Evolutionary conservation across 2,329 filamentous ascomycete genomes (phyloP), one percentile per base, ranked within the genome.

Genomic region (Talaromyces sp.): DNA sequence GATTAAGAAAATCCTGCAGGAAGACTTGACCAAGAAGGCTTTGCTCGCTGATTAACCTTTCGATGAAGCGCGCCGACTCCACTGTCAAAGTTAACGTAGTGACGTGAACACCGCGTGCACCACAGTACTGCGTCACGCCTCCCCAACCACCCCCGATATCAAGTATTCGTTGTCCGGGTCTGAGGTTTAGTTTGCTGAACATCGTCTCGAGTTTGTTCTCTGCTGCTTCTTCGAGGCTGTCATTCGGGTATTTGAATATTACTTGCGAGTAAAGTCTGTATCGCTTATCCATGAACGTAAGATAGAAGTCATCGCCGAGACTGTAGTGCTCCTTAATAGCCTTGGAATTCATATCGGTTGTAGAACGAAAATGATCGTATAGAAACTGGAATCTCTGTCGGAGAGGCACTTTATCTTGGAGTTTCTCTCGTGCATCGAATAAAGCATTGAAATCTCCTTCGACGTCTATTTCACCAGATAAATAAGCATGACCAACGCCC

Each of bases 71-170:
- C 16, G 50, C 54, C 2, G 50, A 39, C 9, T 53, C 46, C 2
- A 36, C 9, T 5, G 54, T 42, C 9, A 56, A 3, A 3, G 50
- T 56, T 32, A 56, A 42, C 1, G 54, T 57, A 0, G 55, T 60
- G 37, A 60, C 57, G 35, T 60, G 55, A 7, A 60, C 52, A 13
- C 57, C 55, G 39, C 57, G 55, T 27, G 49, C 49, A 33, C 51
- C 55, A 32, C 57, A 60, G 35, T 55, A 60, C 43, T 57, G 54
- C 8, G 57, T 60, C 6, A 60, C 55, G 0, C 55, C 51, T 39
- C 57, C 55, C 57, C 57, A 60, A n/a, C 54, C 57, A 19, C 57
- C 55, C 5, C 55, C 57, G 33, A 60, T 51, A 46, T 57, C 57
- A 11, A 60, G 51, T 4, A 60, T 11, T 4, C 52, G 51, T 52